phyloP scores from a whole-genome alignment of 148 eudicot species.

The Nyssa sinensis region DNA sequence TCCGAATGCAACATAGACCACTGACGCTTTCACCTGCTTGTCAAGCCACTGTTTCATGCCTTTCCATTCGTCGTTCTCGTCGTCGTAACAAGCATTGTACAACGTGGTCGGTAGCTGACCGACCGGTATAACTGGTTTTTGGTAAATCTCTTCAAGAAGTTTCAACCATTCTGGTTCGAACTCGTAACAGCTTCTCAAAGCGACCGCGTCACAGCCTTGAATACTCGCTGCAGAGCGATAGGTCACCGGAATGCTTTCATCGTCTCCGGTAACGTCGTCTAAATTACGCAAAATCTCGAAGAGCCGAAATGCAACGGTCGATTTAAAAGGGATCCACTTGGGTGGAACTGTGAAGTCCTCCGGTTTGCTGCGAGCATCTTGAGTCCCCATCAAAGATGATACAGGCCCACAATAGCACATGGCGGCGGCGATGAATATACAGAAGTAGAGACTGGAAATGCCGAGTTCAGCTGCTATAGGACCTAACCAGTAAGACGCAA shows the following conservation, averaged over 20 bases:
- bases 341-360: too few species aligned
- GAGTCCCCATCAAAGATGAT: not conserved
- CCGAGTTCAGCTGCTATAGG: not conserved
- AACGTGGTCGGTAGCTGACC: constrained; percentile 10
- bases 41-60: constrained; percentile 5
- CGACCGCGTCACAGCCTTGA: constrained; percentile 7
- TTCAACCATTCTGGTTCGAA: constrained; percentile 14
- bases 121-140: constrained; percentile 7
- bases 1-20: constrained; percentile 15
- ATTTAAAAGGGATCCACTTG: too few species aligned
- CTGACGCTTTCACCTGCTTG: constrained; percentile 2
- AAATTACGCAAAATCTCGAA: not conserved
- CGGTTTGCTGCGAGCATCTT: not conserved
- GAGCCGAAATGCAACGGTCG: not conserved
- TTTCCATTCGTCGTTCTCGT: not conserved
- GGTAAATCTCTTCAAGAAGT: not conserved
- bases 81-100: too few species aligned
- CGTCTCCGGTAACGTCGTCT: not conserved
- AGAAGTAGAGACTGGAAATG: constrained; percentile 1
- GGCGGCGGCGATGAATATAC: not conserved
- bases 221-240: not conserved
- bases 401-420: not conserved
- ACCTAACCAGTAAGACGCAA: constrained; percentile 9
- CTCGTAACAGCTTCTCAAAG: constrained; percentile 7
- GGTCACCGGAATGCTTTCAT: not conserved